Conservation (phyloP, 2,329 filamentous ascomycete species). For the Trichoderma sp. region DNA sequence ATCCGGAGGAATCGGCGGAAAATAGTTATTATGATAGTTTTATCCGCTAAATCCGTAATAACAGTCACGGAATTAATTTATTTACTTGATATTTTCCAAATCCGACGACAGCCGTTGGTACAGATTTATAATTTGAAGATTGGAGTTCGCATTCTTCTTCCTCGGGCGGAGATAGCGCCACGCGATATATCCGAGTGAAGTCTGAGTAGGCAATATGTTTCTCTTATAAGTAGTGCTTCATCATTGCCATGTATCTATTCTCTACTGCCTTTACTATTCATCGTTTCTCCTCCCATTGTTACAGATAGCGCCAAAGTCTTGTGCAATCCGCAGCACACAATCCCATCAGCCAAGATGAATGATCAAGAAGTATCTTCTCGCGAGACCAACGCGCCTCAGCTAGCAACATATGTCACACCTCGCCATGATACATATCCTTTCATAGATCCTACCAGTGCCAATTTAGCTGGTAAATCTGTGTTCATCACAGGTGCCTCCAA, state of each 20-base stretch:
- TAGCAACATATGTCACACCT: not conserved
- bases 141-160: not conserved
- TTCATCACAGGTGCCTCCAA: constrained; percentile 56
- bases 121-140: not conserved
- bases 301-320: not conserved
- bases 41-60: not conserved
- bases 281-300: not conserved
- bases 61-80: not conserved
- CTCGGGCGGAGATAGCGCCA: not conserved
- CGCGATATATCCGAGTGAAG: not conserved
- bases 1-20: not conserved
- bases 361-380: not conserved
- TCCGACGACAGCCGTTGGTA: not conserved
- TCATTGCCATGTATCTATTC: not conserved
- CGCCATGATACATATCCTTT: constrained; percentile 49
- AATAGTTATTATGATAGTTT: not conserved
- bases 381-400: not conserved
- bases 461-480: constrained; percentile 39
- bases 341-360: not conserved
- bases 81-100: not conserved
- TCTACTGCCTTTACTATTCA: not conserved
- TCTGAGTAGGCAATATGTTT: not conserved
- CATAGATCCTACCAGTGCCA: constrained; percentile 39
- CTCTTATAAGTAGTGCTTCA: not conserved
- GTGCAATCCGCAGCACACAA: not conserved